Percentiles rank a stretch among this genome's conserved stretches.
Evolutionary conservation across 495 filamentous ascomycete species (phyloP).

Genomic region (Staphylotrichum longicolle): DNA sequence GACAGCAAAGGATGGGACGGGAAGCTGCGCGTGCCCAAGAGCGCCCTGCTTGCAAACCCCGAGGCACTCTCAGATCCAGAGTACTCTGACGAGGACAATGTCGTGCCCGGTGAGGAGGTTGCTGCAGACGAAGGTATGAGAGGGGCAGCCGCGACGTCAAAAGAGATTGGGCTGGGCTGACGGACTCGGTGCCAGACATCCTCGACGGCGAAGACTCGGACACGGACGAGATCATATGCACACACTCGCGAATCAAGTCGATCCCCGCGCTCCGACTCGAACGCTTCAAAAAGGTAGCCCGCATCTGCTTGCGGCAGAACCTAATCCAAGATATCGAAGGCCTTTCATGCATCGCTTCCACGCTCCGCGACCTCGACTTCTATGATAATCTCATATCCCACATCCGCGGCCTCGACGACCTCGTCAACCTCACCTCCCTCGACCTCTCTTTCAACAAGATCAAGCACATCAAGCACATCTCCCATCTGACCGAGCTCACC

Average conservation of each 20-base stretch:
- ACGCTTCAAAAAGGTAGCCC: slow-evolving; percentile 72
- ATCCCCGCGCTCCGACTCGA: slow-evolving; percentile 76
- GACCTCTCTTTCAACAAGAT: slow-evolving; percentile 99
- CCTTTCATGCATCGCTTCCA: slow-evolving; percentile 59
- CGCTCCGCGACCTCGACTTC: slow-evolving; percentile 81
- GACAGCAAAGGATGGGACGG: slow-evolving; percentile 90
- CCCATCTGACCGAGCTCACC: slow-evolving; percentile 72
- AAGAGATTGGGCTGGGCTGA: no score
- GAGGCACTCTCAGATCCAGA: slow-evolving; percentile 79
- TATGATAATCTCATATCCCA: slow-evolving; percentile 97
- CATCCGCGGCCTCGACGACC: slow-evolving; percentile 75
- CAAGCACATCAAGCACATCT: slow-evolving; percentile 92
- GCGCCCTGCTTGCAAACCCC: slow-evolving; percentile 63
- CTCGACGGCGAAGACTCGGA: slow-evolving; percentile 52
- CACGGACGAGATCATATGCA: slow-evolving; percentile 80
- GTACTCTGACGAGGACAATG: slow-evolving; percentile 77
- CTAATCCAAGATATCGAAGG: slow-evolving; percentile 74
- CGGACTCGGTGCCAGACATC: slow-evolving; percentile 41
- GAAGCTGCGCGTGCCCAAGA: slow-evolving; percentile 73
- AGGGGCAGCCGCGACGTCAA: neutral
- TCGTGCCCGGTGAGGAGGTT: slow-evolving; percentile 70
- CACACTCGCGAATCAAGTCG: slow-evolving; percentile 78
- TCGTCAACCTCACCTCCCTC: slow-evolving; percentile 70
- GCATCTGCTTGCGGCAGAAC: slow-evolving; percentile 93
- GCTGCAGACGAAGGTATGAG: slow-evolving; percentile 74